Evolutionary conservation across 805 yeast genomes (phyloP), one percentile per base, ranked within the genome.

Genomic region (Clavispora vitiphila): DNA sequence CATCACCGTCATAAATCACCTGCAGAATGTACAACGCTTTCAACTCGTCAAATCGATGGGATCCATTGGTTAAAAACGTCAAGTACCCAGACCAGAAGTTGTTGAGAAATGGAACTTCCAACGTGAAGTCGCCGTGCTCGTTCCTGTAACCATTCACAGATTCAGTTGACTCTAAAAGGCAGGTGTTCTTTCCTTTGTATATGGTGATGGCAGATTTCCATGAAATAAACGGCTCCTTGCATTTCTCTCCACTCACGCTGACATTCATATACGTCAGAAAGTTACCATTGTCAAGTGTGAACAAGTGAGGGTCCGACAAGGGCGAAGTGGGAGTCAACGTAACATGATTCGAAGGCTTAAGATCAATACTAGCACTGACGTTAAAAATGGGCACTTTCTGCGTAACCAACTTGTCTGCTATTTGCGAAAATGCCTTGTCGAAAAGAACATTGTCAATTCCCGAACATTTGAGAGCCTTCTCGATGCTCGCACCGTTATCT

Each of bases 81-180:
- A 70, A 50, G 44, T 60, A 65, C 0, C 75, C 74, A 1, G 62
- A 52, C 64, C 71, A 64, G 47, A 69, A 70, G 18, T 52, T 55
- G 42, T 54, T 62, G 51, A 67, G 49, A 38, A 69, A 65, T 4
- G 75, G 74, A 12, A 66, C 47, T 22, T 60, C 58, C 14, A 67
- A 51, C 8, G 57, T 56, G 38, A 50, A 60, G 14, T 43, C 39
- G 6, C 54, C 43, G 9, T 44, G 42, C 1, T 46, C 42, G 24
- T 51, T 46, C 7, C 38, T 42, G 40, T 60, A 66, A 0, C 71
- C 74, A 44, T 65, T 67, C 15, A 67, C 46, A 24, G 51, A 32
- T 18, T 67, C 72, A 26, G 47, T 49, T 8, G 48, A 46, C 20
- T 51, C 53, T 19, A 59, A 52, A 11, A 67, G 42, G 6, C 56